Evolutionary conservation across 176 grass and related monocot genomes (phyloP).

Genomic region (Saccharum spontaneum): DNA sequence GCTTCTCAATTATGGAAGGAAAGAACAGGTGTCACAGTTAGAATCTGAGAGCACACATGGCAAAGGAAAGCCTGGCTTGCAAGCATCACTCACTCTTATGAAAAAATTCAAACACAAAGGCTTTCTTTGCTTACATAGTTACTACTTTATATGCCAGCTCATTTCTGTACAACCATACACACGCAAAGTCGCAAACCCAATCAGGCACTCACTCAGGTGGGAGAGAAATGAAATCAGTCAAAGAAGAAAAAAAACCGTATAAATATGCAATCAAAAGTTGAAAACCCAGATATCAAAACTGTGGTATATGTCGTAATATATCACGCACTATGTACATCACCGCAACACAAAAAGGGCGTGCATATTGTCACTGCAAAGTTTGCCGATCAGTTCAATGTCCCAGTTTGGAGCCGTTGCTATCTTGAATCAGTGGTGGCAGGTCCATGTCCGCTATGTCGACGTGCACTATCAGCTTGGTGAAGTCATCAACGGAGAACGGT

Average conservation of each 20-base stretch:
- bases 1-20: too few species aligned
- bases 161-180: conserved; percentile 38
- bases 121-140: neutral
- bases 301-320: conserved; percentile 22
- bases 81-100: conserved; percentile 22
- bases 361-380: neutral
- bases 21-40: conserved; percentile 7
- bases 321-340: conserved; percentile 41
- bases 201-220: conserved; percentile 3
- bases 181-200: conserved; percentile 22
- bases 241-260: neutral
- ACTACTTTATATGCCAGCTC: conserved; percentile 30
- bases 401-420: conserved; percentile 24
- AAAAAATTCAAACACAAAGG: neutral
- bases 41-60: neutral
- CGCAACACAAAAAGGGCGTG: neutral
- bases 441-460: conserved; percentile 44
- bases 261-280: neutral
- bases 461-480: conserved; percentile 40
- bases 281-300: conserved; percentile 37
- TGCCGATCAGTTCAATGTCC: neutral
- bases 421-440: conserved; percentile 40
- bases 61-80: conserved; percentile 33
- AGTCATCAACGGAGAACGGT: conserved; percentile 54
- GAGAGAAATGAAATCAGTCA: neutral